A percentile compares a stretch with the other conserved stretches of the same genome.
Evolutionary conservation across 73 alveolate species (phyloP).

Genomic region (Paraurostyla sp.): DNA sequence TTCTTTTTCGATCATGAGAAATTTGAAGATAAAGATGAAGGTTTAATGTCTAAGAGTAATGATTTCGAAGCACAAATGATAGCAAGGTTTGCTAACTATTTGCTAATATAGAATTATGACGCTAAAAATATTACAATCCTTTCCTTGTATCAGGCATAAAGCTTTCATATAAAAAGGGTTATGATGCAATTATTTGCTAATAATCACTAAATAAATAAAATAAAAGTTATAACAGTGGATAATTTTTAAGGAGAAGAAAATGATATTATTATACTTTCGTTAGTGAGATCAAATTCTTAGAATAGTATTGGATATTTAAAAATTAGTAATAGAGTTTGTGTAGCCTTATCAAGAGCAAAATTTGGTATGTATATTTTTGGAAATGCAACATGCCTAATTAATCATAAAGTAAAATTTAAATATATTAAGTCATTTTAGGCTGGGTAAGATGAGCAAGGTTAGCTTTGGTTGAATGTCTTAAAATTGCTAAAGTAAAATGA

Average conservation of each 20-base stretch:
- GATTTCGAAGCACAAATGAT: slow-evolving; percentile 83
- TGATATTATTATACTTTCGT: slow-evolving; percentile 86
- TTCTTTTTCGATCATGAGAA: slow-evolving; percentile 81
- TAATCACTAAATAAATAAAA: background rate
- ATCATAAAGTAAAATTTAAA: too few relatives aligned
- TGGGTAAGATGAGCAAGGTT: slow-evolving; percentile 35
- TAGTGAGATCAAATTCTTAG: slow-evolving; percentile 84
- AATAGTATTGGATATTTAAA: slow-evolving; percentile 85
- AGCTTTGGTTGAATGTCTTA: slow-evolving; percentile 52
- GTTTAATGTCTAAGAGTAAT: slow-evolving; percentile 81
- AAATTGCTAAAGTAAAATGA: background rate
- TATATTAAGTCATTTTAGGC: too few relatives aligned
- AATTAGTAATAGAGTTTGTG: slow-evolving; percentile 89
- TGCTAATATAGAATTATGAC: slow-evolving; percentile 73
- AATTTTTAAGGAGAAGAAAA: slow-evolving; percentile 96
- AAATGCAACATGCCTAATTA: slow-evolving; percentile 82
- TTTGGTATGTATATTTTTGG: slow-evolving; percentile 91
- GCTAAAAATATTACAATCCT: slow-evolving; percentile 80
- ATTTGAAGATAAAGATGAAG: slow-evolving; percentile 73
- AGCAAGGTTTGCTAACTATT: slow-evolving; percentile 76
- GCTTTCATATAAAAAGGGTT: slow-evolving; percentile 61
- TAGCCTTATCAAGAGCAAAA: slow-evolving; percentile 94
- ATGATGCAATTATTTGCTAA: background rate
- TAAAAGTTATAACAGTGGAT: slow-evolving; percentile 88
- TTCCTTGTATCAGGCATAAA: slow-evolving; percentile 85